Evolutionary conservation across 176 grass and related monocot species (phyloP), one percentile per base, ranked within the genome.

Genomic region (Aegilops sharonensis): DNA sequence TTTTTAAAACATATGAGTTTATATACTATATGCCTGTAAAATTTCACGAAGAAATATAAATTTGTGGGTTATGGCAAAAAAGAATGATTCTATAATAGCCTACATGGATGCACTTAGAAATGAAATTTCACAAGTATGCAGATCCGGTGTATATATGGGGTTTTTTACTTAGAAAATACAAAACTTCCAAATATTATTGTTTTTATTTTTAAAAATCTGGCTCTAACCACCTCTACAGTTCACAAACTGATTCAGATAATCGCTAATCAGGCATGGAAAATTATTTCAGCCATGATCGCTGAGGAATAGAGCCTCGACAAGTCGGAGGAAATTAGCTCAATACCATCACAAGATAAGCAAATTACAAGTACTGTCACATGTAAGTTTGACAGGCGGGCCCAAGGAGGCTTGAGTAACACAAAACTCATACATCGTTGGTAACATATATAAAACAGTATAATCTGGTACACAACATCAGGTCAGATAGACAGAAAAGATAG

Each of bases 401-500:
- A 30, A 11, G 24, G 24, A 75, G 24, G 34, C 35, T 60, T 36
- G 18, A 59, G 15, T 21, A 45, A 84, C 25, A 75, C 15, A 11
- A 32, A 24, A 81, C 29, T 73, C 14, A 2, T 27, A 68, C 61
- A 62, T 24, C 11, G 54, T 45, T 64, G 11, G 72, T 72, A 67
- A 31, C 3, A 66, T 75, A 66, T 75, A 67, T 80, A 48, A 24
- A 91, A 84, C 68, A 75, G 71, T 68, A 84, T 11, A 79, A 2
- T 75, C 64, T 31, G 11, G 10, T 37, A 54, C 14, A 69, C 45
- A 50, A 62, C 66, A 71, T 75, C 32, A n/a, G 24, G 75, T 61
- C 45, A 69, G 50, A 79, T 18, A 79, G 40, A 14, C 69, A 60
- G 63, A 79, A 59, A 74, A 35, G 42, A 30, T 35, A 2, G 21